A percentile compares a stretch with the other conserved stretches of the same genome.
These are phyloP conservation scores for Antrodiella citrinella DNA, from an alignment of 768 basidiomycete species.

Conservation along the genomic window DNA sequence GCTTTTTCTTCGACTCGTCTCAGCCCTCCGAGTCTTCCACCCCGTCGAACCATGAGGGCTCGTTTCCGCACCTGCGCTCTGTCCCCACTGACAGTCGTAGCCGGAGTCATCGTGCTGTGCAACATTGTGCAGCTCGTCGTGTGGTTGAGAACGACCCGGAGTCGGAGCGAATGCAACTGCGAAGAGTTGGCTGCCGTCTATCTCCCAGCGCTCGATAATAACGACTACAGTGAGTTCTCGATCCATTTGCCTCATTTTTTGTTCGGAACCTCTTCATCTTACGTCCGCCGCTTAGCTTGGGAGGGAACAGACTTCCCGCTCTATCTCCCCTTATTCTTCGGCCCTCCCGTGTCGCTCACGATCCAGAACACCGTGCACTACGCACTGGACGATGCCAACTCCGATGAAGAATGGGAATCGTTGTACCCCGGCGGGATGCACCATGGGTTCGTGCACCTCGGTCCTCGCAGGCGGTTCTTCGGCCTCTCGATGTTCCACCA, in stretches of 20 bases:
- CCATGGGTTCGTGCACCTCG: conserved; percentile 20
- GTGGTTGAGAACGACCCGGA: not conserved
- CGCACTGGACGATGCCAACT: conserved; percentile 14
- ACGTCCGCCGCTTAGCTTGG: conserved; percentile 3
- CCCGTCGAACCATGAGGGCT: no score
- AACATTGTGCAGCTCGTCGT: not conserved
- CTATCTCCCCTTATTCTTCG: conserved; percentile 14
- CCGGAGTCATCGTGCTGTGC: not conserved
- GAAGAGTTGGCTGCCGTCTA: not conserved
- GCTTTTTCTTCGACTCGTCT: no score
- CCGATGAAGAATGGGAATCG: conserved; percentile 25
- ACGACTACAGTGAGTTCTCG: not conserved
- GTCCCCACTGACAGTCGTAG: not conserved
- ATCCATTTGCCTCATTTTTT: no score
- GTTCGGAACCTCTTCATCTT: not conserved
- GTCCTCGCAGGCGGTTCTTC: conserved; percentile 19
- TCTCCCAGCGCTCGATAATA: not conserved
- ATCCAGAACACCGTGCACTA: conserved; percentile 28
- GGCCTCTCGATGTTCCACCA: conserved; percentile 26
- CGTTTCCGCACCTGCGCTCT: not conserved
- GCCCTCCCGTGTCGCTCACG: conserved; percentile 12
- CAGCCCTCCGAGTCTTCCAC: no score
- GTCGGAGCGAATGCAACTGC: not conserved
- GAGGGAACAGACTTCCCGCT: conserved; percentile 14
- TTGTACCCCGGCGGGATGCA: conserved; percentile 15